These are phyloP conservation scores for Kalanchoe fedtschenkoi DNA, from an alignment of 164 flowering plant genomes.

Conservation along the genomic window DNA sequence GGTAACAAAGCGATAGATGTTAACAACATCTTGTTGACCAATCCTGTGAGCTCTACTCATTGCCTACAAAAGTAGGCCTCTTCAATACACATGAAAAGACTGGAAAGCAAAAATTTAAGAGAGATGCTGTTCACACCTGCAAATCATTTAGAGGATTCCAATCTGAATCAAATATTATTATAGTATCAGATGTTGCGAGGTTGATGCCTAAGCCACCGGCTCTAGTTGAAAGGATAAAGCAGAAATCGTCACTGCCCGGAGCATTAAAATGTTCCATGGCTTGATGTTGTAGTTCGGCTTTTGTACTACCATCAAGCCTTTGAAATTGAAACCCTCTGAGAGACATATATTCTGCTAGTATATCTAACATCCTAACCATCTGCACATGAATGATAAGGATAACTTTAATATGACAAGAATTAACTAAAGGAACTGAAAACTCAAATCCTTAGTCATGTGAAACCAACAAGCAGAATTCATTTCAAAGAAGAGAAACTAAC, in stretches of 20 bases:
- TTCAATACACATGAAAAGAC: background rate
- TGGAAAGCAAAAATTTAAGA: background rate
- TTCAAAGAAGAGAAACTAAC: too few relatives aligned
- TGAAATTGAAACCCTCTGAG: constrained; percentile 93
- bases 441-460: background rate
- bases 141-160: constrained; percentile 99
- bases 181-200: constrained; percentile 99
- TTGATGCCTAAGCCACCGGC: constrained; percentile 99
- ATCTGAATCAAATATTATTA: constrained; percentile 97
- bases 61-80: constrained; percentile 51
- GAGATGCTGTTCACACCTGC: constrained; percentile 42
- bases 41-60: constrained; percentile 99
- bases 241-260: constrained; percentile 97
- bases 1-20: constrained; percentile 92
- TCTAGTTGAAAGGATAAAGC: constrained; percentile 96
- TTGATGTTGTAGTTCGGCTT: constrained; percentile 92
- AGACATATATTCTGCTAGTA: constrained; percentile 89
- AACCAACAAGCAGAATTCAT: too few relatives aligned
- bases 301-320: constrained; percentile 98
- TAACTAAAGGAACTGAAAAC: background rate
- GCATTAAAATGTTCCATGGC: constrained; percentile 99
- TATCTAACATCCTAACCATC: constrained; percentile 99
- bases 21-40: constrained; percentile 97
- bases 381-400: constrained; percentile 20
- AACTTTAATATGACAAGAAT: background rate